These are phyloP conservation scores for Aspergillus amoenus DNA, from an alignment of 2,329 filamentous ascomycete genomes.

Conservation along the genomic window DNA sequence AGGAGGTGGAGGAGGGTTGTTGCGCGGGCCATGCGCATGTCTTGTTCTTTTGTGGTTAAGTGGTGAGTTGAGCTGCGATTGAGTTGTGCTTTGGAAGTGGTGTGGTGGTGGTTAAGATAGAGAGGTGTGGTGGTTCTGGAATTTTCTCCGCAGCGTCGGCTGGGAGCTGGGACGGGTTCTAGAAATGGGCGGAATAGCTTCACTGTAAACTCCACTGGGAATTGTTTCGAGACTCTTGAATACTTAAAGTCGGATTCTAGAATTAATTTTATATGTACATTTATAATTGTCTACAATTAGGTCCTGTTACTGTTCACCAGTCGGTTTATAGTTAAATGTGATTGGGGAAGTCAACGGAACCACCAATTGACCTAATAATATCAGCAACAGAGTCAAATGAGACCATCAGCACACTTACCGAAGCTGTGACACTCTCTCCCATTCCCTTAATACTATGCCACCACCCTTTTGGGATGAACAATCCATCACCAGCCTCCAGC, in stretches of 20 bases:
- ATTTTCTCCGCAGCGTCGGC: conserved; percentile 4
- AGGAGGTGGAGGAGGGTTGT: conserved; percentile 27
- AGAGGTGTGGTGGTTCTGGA: conserved; percentile 1
- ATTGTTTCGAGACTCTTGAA: not conserved
- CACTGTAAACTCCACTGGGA: not conserved
- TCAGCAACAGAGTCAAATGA: conserved; percentile 60
- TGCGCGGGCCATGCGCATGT: conserved; percentile 31
- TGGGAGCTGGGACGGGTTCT: not conserved
- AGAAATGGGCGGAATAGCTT: not conserved
- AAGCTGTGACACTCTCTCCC: conserved; percentile 58
- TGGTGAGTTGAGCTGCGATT: not conserved
- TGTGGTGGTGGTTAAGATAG: not conserved
- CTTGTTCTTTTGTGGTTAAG: conserved; percentile 1
- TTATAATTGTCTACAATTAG: not conserved
- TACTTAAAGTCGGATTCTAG: not conserved
- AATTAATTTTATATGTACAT: not conserved
- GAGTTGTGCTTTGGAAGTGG: not conserved
- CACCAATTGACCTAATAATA: conserved; percentile 49
- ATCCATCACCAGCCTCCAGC: conserved; percentile 64
- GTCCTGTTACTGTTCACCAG: not conserved
- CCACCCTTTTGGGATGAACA: conserved; percentile 82
- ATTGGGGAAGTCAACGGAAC: too few species aligned
- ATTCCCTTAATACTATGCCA: conserved; percentile 79
- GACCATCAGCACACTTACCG: conserved; percentile 43
- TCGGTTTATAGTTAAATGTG: not conserved